Base-by-base conservation (phyloP, 805 yeast genomes). In the Nakazawaea populi region DNA sequence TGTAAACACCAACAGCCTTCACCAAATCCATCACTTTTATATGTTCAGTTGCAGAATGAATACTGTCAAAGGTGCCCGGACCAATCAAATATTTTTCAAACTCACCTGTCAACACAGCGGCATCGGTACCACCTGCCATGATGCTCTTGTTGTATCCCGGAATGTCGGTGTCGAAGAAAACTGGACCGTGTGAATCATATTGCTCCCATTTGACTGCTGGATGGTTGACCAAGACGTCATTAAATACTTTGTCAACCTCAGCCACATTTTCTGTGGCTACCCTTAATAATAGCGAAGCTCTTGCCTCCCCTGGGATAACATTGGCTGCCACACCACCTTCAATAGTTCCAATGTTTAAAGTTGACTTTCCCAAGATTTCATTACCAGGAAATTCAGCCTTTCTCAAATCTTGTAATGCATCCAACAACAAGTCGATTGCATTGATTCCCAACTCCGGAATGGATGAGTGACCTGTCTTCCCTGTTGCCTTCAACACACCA, bases 371-470 rank as follows among this genome's bases (percentile, higher is more conserved):
- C 53, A 85, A 71, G 10, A 77, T 58, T 4, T 75, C 77, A 36
- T 78, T 73, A 0, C 52, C 54, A 24, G 90, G 89, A 58, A 73
- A 75, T 4, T 74, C 65, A 1, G 69, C 56, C 31, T 66, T 59
- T 35, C 75, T 64, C 41, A 85, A 61, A 2, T 72, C 69, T 57
- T 73, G 59, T 62, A 84, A 69, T 1, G 77, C 66, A 28, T 79
- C 77, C 47, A 85, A 66, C 42, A 84, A 62, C 52, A 76, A 76
- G 47, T 75, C 77, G 47, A 79, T 76, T 3, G 90, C 87, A 53
- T 79, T 80, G 49, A 82, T 63, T 4, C 90, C 90, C 39, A 80
- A 67, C 46, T 83, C 77, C 8, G 91, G 91, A 62, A 84, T 83
- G 1, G 89, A 89, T 2, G 85, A 78, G 60, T 85, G 90, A 4